A percentile compares a stretch with the other conserved stretches of the same genome.
These are phyloP conservation scores for Cornus suecica DNA, from an alignment of 148 eudicot species.

Conservation along the genomic window DNA sequence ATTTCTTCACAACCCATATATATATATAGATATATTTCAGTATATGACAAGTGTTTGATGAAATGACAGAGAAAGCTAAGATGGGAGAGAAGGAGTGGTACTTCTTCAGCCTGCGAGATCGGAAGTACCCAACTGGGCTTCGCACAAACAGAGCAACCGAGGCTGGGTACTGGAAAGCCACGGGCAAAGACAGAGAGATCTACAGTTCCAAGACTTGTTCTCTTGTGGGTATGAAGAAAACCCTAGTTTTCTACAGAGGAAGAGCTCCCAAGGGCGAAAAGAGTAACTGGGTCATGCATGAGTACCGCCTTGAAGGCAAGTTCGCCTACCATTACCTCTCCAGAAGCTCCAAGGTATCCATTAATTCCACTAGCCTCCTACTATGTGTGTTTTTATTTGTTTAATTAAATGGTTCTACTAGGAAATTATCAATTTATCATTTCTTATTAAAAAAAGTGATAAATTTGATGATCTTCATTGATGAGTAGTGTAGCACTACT, in stretches of 20 bases:
- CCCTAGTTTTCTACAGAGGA: constrained; percentile 88
- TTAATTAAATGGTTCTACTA: too few species aligned
- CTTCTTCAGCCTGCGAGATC: constrained; percentile 80
- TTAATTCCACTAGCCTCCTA: neutral
- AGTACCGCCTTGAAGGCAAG: constrained; percentile 90
- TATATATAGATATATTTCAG: too few species aligned
- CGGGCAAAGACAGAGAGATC: constrained; percentile 95
- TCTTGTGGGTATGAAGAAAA: constrained; percentile 96
- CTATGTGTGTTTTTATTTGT: neutral
- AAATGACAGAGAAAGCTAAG: constrained; percentile 58
- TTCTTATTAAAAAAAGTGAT: too few species aligned
- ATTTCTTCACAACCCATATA: too few species aligned
- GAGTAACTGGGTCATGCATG: constrained; percentile 97
- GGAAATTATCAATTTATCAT: too few species aligned
- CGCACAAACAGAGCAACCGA: constrained; percentile 87
- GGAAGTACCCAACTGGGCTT: constrained; percentile 92
- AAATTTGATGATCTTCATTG: too few species aligned
- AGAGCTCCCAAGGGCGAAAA: constrained; percentile 96
- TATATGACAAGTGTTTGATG: neutral
- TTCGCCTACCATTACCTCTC: constrained; percentile 87
- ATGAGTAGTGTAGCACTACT: too few species aligned
- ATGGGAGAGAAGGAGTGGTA: constrained; percentile 99
- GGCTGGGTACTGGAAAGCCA: constrained; percentile 96
- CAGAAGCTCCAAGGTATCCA: constrained; percentile 61
- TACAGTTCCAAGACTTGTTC: constrained; percentile 70